Percentiles rank a stretch among this genome's conserved stretches.
Evolutionary conservation across 108 stramenopile genomes (phyloP).

Genomic region (Conticribra weissflogii): DNA sequence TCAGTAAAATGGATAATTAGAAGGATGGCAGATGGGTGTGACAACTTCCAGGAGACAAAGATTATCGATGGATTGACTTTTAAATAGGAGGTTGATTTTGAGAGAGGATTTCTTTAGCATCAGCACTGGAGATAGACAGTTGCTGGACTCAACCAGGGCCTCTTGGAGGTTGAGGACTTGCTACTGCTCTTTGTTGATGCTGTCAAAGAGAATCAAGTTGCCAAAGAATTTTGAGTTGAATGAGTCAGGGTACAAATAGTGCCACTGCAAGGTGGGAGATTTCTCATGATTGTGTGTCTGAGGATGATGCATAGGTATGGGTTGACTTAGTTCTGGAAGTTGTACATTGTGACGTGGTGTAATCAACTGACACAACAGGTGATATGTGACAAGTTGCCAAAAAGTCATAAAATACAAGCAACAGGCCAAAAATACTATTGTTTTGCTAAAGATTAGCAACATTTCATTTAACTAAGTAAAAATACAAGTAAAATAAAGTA

Average conservation of each 20-base stretch:
- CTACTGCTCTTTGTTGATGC: neutral
- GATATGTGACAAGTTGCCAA: too few species aligned
- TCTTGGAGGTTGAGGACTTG: neutral
- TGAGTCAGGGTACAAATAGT: neutral
- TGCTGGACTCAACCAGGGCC: neutral
- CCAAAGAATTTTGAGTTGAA: constrained; percentile 7
- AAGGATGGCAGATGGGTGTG: neutral
- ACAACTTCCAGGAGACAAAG: neutral
- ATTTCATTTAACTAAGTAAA: too few species aligned
- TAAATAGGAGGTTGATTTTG: neutral
- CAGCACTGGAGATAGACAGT: neutral
- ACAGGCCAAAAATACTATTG: too few species aligned
- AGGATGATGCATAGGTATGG: constrained; percentile 1
- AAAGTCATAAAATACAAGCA: too few species aligned
- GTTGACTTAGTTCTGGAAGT: too few species aligned
- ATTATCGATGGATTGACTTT: constrained; percentile 9
- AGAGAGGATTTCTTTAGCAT: constrained; percentile 3
- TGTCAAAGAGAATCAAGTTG: constrained; percentile 4
- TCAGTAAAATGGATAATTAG: neutral
- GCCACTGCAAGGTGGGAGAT: constrained; percentile 7
- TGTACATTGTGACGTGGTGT: too few species aligned
- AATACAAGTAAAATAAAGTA: too few species aligned
- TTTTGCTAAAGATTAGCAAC: too few species aligned
- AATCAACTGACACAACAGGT: too few species aligned
- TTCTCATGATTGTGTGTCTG: neutral